Evolutionary conservation across 164 flowering plant genomes (phyloP).

Genomic region (Stephania yunnanensis): DNA sequence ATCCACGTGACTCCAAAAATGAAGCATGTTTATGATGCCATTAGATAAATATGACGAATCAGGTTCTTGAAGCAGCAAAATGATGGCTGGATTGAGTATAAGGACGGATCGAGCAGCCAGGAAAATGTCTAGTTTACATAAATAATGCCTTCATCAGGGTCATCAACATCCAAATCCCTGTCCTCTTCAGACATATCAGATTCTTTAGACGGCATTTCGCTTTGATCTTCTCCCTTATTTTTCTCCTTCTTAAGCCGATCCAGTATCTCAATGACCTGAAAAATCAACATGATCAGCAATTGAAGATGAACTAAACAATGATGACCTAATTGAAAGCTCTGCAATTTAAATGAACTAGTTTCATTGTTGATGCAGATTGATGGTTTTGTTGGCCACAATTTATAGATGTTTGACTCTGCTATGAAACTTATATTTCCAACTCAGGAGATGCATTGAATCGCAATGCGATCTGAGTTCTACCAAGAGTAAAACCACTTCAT

Average conservation of each 20-base stretch:
- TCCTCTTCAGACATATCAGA: constrained; percentile 42
- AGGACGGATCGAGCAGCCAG: background rate
- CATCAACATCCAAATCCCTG: constrained; percentile 57
- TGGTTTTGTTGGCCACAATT: too few relatives aligned
- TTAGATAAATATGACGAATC: background rate
- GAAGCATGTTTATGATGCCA: background rate
- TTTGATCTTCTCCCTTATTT: constrained; percentile 15
- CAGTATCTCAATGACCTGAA: constrained; percentile 81
- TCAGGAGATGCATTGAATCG: too few relatives aligned
- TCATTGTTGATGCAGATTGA: background rate
- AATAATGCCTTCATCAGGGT: constrained; percentile 68
- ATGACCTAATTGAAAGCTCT: background rate
- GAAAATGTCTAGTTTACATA: constrained; percentile 53
- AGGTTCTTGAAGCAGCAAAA: background rate
- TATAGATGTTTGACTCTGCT: too few relatives aligned
- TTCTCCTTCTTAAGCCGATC: constrained; percentile 72
- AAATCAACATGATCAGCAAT: constrained; percentile 2
- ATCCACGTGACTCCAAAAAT: too few relatives aligned
- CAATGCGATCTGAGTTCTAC: too few relatives aligned
- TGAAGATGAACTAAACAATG: background rate
- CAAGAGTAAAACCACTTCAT: too few relatives aligned
- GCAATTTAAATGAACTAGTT: too few relatives aligned
- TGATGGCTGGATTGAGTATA: background rate
- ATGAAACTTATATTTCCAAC: too few relatives aligned
- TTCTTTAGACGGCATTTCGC: constrained; percentile 24